These are phyloP conservation scores for Ligustrum vulgare DNA, from an alignment of 257 asterid genomes.

Conservation along the genomic window DNA sequence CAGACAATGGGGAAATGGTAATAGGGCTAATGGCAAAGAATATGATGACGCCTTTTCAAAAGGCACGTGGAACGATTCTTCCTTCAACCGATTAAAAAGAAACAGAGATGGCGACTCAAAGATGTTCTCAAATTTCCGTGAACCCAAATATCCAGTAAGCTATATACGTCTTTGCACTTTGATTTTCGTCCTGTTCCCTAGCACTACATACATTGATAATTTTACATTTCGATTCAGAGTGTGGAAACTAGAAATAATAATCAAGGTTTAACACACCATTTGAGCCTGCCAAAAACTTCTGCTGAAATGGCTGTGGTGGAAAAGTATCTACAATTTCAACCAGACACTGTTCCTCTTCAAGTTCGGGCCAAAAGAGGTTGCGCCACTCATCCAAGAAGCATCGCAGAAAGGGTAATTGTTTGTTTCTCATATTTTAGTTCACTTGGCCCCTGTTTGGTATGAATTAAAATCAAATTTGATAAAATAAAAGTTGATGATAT, in stretches of 20 bases:
- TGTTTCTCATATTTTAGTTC: not conserved
- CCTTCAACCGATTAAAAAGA: conserved; percentile 55
- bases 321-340: conserved; percentile 68
- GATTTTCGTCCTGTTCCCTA: not conserved
- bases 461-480: too few relatives aligned
- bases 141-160: conserved; percentile 49
- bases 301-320: conserved; percentile 55
- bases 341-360: conserved; percentile 67
- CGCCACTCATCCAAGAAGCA: conserved; percentile 94
- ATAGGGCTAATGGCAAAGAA: conserved; percentile 23
- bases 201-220: conserved; percentile 14
- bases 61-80: conserved; percentile 52
- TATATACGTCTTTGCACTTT: not conserved
- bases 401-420: conserved; percentile 85
- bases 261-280: conserved; percentile 59
- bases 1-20: conserved; percentile 10
- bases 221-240: conserved; percentile 37
- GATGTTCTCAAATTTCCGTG: conserved; percentile 50
- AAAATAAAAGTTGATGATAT: too few relatives aligned
- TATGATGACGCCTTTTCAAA: conserved; percentile 32
- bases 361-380: conserved; percentile 87
- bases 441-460: too few relatives aligned
- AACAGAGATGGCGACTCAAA: conserved; percentile 55
- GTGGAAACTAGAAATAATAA: conserved; percentile 48
- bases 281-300: conserved; percentile 80